Percentiles rank a stretch among this genome's conserved stretches.
phyloP scores from a whole-genome alignment of 768 basidiomycete genomes.

The Cystofilobasidium bisporidii region DNA sequence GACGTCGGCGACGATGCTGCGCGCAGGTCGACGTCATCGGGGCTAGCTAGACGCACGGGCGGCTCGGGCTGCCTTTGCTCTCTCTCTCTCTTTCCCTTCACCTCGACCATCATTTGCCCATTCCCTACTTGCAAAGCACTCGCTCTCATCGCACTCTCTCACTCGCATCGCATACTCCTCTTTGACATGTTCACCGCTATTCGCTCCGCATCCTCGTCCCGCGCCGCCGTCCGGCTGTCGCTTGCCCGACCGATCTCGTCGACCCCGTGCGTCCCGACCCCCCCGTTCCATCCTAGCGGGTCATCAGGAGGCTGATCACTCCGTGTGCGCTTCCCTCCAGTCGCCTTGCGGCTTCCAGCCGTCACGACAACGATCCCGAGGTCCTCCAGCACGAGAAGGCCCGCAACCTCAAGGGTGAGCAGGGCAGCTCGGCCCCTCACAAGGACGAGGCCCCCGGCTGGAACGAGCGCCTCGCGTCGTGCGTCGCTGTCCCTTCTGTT shows the following conservation, averaged over 20 bases:
- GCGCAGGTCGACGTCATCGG: no score
- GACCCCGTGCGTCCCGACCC: not conserved
- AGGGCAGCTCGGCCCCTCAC: slow-evolving; percentile 8
- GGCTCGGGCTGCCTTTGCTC: no score
- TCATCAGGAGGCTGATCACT: no score
- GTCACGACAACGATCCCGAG: slow-evolving; percentile 22
- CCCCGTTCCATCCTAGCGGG: no score
- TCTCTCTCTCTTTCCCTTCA: no score
- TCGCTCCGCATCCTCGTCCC: not conserved
- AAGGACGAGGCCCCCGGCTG: slow-evolving; percentile 16
- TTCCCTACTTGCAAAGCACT: no score
- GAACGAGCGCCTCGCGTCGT: slow-evolving; percentile 26
- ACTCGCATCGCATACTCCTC: not conserved
- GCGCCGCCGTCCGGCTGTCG: not conserved
- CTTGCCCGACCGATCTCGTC: not conserved
- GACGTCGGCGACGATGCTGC: no score
- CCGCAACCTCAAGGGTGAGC: slow-evolving; percentile 18
- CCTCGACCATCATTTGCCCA: no score
- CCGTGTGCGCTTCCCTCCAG: not conserved
- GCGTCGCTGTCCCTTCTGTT: not conserved
- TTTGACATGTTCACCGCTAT: not conserved
- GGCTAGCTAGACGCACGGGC: no score
- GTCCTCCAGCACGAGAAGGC: slow-evolving; percentile 20
- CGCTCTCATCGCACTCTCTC: no score
- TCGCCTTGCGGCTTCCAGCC: slow-evolving; percentile 1